phyloP scores from a whole-genome alignment of 805 yeast genomes.

The Starmerella tilneyi region DNA sequence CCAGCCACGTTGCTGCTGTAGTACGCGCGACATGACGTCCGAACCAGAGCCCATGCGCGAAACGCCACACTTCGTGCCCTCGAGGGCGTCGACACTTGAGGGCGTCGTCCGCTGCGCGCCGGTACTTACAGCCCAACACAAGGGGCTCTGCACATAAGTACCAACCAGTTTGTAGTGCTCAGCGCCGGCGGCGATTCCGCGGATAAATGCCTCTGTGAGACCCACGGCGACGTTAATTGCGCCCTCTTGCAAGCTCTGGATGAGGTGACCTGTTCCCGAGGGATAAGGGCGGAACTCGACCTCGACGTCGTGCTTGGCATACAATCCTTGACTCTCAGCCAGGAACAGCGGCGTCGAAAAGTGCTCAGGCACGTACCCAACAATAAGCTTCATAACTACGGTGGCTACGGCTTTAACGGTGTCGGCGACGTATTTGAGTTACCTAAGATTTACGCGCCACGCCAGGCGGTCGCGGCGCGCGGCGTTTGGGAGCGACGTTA shows the following conservation, averaged over 20 bases:
- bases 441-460: too few species aligned
- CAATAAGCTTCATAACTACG: constrained; percentile 27
- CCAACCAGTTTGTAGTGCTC: constrained; percentile 57
- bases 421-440: too few species aligned
- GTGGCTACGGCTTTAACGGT: background rate
- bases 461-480: too few species aligned
- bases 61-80: constrained; percentile 61
- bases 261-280: constrained; percentile 82
- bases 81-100: constrained; percentile 41
- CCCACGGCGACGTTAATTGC: constrained; percentile 73
- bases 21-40: constrained; percentile 78
- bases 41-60: constrained; percentile 87
- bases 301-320: constrained; percentile 39
- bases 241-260: constrained; percentile 53
- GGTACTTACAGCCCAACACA: constrained; percentile 83
- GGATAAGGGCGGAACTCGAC: constrained; percentile 59
- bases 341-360: constrained; percentile 77
- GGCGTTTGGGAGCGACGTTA: too few species aligned
- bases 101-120: constrained; percentile 54
- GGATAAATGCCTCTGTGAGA: constrained; percentile 79
- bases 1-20: constrained; percentile 55
- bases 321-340: constrained; percentile 53
- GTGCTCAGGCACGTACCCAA: constrained; percentile 87
- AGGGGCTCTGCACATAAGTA: constrained; percentile 75
- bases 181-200: constrained; percentile 67